phyloP scores from a whole-genome alignment of 1,284 basidiomycete species.

The Anthracocystis panici-leucophaei region DNA sequence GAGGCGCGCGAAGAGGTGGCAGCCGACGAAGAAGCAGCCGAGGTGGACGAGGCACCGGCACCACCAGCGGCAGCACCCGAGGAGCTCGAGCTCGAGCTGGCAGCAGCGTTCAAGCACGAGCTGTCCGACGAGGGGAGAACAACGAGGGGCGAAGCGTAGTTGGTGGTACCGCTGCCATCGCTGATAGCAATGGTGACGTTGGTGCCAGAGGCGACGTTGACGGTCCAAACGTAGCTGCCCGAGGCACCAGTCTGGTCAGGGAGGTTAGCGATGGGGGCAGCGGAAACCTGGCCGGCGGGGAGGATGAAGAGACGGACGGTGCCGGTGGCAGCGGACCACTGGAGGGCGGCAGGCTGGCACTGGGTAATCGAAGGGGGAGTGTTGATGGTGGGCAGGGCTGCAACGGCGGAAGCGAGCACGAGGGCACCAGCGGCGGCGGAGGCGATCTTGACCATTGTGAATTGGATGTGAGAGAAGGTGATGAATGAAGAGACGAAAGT shows the following conservation, averaged over 20 bases:
- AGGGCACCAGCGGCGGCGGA: constrained; percentile 47
- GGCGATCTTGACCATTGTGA: constrained; percentile 54
- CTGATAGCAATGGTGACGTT: constrained; percentile 64
- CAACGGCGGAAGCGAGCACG: constrained; percentile 45
- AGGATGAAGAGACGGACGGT: constrained; percentile 44
- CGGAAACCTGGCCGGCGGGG: constrained; percentile 48
- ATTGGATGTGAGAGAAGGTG: constrained; percentile 9
- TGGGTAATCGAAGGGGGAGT: constrained; percentile 46
- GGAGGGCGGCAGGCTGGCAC: constrained; percentile 42
- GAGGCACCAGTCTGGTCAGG: constrained; percentile 53
- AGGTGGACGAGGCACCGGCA: constrained; percentile 17
- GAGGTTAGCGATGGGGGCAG: constrained; percentile 51
- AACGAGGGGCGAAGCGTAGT: constrained; percentile 47
- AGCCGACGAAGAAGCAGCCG: constrained; percentile 17
- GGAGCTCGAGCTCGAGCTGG: constrained; percentile 20
- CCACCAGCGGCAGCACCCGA: constrained; percentile 6
- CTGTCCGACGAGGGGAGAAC: constrained; percentile 37
- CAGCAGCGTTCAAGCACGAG: constrained; percentile 41
- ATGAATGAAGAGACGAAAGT: constrained; percentile 2
- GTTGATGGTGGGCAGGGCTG: constrained; percentile 43
- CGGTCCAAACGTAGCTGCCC: constrained; percentile 62
- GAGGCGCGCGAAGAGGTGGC: constrained; percentile 19
- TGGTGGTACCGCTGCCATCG: constrained; percentile 58
- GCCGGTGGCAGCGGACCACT: constrained; percentile 41
- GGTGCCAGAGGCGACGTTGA: constrained; percentile 65